phyloP scores from a whole-genome alignment of 306 rosid species.

The Mimosa pudica region DNA sequence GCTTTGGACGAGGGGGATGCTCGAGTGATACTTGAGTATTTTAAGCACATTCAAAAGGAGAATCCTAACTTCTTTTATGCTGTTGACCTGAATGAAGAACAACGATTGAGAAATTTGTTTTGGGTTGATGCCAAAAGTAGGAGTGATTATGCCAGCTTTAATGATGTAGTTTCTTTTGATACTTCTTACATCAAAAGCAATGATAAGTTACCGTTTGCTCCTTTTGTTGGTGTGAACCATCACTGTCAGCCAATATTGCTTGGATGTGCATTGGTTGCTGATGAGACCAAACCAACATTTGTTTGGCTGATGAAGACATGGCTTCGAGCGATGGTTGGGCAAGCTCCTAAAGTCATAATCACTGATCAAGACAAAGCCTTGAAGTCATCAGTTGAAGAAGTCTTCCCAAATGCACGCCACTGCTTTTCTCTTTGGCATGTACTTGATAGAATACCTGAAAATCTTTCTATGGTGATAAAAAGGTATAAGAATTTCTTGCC shows the following conservation, averaged over 20 bases:
- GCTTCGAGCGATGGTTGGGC: conserved; percentile 93
- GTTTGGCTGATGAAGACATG: conserved; percentile 90
- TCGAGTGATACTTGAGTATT: conserved; percentile 79
- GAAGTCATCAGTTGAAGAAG: conserved; percentile 78
- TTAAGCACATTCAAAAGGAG: conserved; percentile 80
- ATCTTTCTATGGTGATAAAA: conserved; percentile 70
- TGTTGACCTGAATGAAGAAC: conserved; percentile 87
- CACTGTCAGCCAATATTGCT: conserved; percentile 89
- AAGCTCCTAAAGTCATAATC: conserved; percentile 74
- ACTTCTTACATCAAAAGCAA: conserved; percentile 71
- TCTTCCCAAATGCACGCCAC: conserved; percentile 71
- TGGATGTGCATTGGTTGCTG: conserved; percentile 86
- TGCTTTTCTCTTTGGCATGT: conserved; percentile 83
- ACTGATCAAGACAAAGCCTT: conserved; percentile 80
- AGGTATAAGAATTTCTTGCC: conserved; percentile 62
- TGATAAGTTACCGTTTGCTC: conserved; percentile 87
- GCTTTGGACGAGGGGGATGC: conserved; percentile 93
- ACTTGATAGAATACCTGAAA: conserved; percentile 79
- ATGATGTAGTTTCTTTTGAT: conserved; percentile 79
- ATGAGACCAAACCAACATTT: conserved; percentile 75
- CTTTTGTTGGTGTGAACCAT: conserved; percentile 90
- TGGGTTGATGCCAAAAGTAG: conserved; percentile 93
- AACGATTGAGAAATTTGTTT: conserved; percentile 77
- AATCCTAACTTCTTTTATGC: conserved; percentile 82
- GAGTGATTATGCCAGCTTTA: conserved; percentile 68